A percentile compares a stretch with the other conserved stretches of the same genome.
These are phyloP conservation scores for Aristolochia fimbriata DNA, from an alignment of 164 flowering plant genomes.

Conservation along the genomic window DNA sequence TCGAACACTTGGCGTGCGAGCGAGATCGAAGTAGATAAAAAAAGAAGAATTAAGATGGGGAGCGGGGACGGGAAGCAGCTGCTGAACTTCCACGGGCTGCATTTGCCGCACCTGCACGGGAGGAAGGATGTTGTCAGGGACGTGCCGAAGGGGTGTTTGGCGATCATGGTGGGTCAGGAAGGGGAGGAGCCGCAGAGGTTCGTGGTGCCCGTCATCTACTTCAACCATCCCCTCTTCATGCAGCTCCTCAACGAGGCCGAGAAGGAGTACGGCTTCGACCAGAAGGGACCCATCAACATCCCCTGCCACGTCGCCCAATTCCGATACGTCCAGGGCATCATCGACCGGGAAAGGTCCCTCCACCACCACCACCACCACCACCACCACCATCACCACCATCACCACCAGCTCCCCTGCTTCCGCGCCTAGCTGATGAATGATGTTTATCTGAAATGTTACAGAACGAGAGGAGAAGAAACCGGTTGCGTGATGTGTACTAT, in stretches of 20 bases:
- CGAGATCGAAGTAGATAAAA: no score
- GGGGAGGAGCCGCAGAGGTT: constrained; percentile 55
- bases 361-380: constrained; percentile 7
- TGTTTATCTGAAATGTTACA: no score
- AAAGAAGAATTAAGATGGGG: no score
- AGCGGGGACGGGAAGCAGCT: constrained; percentile 21
- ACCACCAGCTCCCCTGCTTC: constrained; percentile 7
- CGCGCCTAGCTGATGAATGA: no score
- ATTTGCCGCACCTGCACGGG: constrained; percentile 31
- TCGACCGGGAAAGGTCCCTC: constrained; percentile 39
- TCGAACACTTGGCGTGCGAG: background rate
- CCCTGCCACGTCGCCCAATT: constrained; percentile 74
- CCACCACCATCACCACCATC: background rate
- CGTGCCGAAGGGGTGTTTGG: constrained; percentile 63
- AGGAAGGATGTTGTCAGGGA: constrained; percentile 20
- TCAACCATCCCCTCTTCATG: constrained; percentile 69
- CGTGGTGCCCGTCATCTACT: constrained; percentile 56
- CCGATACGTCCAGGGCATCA: constrained; percentile 46
- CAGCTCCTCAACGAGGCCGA: constrained; percentile 68
- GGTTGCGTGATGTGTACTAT: background rate
- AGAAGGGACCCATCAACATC: constrained; percentile 60
- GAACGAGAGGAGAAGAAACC: no score
- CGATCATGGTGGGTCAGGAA: constrained; percentile 51
- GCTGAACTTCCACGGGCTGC: constrained; percentile 27
- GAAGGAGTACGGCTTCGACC: constrained; percentile 73